Base-by-base conservation (phyloP, 495 filamentous ascomycete genomes). In the Tuber borchii region DNA sequence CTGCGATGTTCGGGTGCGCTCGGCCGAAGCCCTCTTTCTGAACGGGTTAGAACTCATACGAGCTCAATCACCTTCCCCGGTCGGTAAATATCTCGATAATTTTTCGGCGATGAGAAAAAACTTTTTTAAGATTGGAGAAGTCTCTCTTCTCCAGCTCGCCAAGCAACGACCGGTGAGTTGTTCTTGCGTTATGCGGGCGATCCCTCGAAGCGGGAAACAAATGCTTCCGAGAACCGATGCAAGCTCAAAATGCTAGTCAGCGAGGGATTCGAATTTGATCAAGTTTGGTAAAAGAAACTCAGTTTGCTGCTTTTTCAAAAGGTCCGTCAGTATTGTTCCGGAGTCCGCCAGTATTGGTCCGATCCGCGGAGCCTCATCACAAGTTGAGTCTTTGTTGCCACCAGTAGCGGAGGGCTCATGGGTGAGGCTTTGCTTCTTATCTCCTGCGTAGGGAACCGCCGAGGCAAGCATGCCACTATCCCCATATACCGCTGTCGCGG, bases 351-450 rank as follows among this genome's bases (percentile, higher is more conserved):
- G 26, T 65, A 31, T 31, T 31, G 31, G 56, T 65, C 34, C 56
- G 56, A 65, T 65, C 56, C 19, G 56, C 56, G 26, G 56, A 65
- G 56, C 56, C 56, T 34, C 56, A 65, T 65, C 56, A 65, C 26
- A 65, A 65, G 56, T 65, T 31, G n/a, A 17, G 26, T 34, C 34
- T 34, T 31, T 31, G 22, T 26, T 61, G n/a, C 10, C 42, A 12
- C 42, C 10, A 9, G 42, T 14, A 26, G 51, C 14, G n/a, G 51
- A 6, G 48, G 51, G 10, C 51, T n/a, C 51, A 31, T 61, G 14
- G 14, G 56, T 19, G 56, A 26, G 26, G 31, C 56, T 34, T 65
- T 34, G 26, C 51, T 5, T 61, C 26, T n/a, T 61, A 65, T 31
- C 56, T 65, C 56, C 26, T 26, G 26, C 10, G 12, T 65, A 26